These are phyloP conservation scores for Noccaea bulbosa DNA, from an alignment of 345 rosid species.

Conservation along the genomic window DNA sequence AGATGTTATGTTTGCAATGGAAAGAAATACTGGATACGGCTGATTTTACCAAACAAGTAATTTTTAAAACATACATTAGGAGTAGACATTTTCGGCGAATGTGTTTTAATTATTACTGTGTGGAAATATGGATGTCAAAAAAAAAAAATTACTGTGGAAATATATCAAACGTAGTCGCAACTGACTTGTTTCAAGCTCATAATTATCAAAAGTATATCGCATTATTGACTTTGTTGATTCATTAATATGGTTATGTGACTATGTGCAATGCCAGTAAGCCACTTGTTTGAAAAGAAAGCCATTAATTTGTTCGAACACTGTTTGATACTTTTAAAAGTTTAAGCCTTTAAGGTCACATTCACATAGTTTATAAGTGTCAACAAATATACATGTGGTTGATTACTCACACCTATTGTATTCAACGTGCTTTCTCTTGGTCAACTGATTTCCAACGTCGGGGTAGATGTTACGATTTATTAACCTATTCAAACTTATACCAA, in stretches of 20 bases:
- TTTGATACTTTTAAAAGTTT: neutral
- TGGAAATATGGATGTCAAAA: too few relatives aligned
- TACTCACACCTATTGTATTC: conserved; percentile 36
- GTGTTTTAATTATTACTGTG: too few relatives aligned
- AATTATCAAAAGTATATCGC: neutral
- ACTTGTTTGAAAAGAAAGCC: conserved; percentile 15
- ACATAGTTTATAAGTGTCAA: conserved; percentile 37
- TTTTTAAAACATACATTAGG: too few relatives aligned
- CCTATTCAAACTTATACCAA: conserved; percentile 3
- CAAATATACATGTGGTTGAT: conserved; percentile 39
- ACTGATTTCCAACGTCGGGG: neutral
- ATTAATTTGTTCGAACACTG: neutral
- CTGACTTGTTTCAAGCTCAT: neutral
- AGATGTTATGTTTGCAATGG: too few relatives aligned
- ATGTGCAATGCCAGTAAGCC: neutral
- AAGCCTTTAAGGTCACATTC: conserved; percentile 25
- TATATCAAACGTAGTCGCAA: too few relatives aligned
- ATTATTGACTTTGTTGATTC: conserved; percentile 6
- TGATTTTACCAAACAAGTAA: too few relatives aligned
- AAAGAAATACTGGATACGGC: too few relatives aligned
- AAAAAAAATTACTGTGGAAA: too few relatives aligned
- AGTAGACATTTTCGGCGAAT: too few relatives aligned
- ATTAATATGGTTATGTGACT: conserved; percentile 2
- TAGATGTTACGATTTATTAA: neutral
- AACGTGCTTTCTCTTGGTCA: conserved; percentile 23